Evolutionary conservation across 176 grass and related monocot species (phyloP).

Genomic region (Oryza meyeriana): DNA sequence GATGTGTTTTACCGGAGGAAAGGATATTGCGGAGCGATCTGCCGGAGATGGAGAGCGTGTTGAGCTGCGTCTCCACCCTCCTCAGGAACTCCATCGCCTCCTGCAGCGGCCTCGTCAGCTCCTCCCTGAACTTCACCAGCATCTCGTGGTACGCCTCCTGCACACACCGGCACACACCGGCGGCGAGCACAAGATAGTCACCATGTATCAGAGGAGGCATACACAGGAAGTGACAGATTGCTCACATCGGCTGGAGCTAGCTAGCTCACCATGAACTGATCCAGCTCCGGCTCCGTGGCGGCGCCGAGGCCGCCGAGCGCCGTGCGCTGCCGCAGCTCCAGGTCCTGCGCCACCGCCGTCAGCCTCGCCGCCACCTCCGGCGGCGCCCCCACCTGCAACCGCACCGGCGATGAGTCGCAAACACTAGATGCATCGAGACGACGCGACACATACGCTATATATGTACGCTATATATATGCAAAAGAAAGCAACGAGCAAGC

Average conservation of each 20-base stretch:
- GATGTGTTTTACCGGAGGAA: constrained; percentile 59
- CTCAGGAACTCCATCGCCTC: constrained; percentile 95
- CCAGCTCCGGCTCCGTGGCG: constrained; percentile 81
- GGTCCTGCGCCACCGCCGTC: constrained; percentile 67
- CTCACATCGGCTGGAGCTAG: background rate
- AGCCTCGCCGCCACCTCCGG: constrained; percentile 75
- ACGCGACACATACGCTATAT: constrained; percentile 4
- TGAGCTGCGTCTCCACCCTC: constrained; percentile 84
- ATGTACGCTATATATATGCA: background rate
- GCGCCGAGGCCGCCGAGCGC: constrained; percentile 49
- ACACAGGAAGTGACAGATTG: too few species aligned
- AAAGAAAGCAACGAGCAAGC: constrained; percentile 7
- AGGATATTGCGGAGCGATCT: constrained; percentile 73
- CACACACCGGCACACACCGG: background rate
- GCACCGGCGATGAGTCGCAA: too few species aligned
- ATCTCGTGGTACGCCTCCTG: constrained; percentile 99
- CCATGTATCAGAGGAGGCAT: background rate
- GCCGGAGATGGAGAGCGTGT: constrained; percentile 83
- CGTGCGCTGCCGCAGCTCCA: constrained; percentile 73
- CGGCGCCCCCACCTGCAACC: constrained; percentile 81
- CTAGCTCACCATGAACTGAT: constrained; percentile 88
- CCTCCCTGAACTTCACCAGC: constrained; percentile 96
- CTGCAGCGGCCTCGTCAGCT: constrained; percentile 86
- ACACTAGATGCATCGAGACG: constrained; percentile 6
- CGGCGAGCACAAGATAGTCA: background rate